Conservation (phyloP, 2,329 filamentous ascomycete genomes). For the Verticillium alfalfae region DNA sequence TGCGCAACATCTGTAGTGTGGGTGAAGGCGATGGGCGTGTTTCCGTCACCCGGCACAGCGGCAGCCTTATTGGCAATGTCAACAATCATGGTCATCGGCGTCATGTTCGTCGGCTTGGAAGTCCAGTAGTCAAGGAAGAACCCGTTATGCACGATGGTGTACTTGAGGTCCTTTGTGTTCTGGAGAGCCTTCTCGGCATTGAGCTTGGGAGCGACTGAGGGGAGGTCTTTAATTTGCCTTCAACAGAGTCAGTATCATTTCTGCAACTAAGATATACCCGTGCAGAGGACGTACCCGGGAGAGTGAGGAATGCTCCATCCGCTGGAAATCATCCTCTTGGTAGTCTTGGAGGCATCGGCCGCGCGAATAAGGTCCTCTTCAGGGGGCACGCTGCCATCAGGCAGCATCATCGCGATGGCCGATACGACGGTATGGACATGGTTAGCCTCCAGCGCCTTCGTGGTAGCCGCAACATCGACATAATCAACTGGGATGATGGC, state of each 20-base stretch:
- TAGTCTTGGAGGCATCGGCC: conserved; percentile 28
- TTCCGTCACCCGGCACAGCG: conserved; percentile 41
- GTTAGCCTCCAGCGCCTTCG: conserved; percentile 21
- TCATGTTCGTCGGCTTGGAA: conserved; percentile 27
- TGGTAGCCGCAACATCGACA: conserved; percentile 11
- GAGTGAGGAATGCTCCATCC: conserved; percentile 29
- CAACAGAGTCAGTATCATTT: not conserved
- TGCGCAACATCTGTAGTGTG: conserved; percentile 42
- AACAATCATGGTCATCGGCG: conserved; percentile 31
- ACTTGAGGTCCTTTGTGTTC: conserved; percentile 23
- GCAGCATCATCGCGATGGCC: conserved; percentile 22
- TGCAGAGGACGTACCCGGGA: conserved; percentile 16
- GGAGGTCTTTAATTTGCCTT: not conserved
- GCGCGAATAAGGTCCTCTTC: conserved; percentile 37
- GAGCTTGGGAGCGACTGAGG: not conserved
- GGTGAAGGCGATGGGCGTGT: conserved; percentile 35
- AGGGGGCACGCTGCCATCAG: conserved; percentile 17
- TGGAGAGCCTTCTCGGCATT: conserved; percentile 15
- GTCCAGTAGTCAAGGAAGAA: conserved; percentile 42
- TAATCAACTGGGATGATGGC: conserved; percentile 20
- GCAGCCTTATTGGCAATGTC: conserved; percentile 37
- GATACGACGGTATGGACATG: conserved; percentile 39
- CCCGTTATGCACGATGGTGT: conserved; percentile 30
- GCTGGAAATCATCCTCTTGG: conserved; percentile 35
- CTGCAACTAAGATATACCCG: not conserved